Conservation (phyloP, 129 eudicot genomes). For the Centrapalus pauciflorus region DNA sequence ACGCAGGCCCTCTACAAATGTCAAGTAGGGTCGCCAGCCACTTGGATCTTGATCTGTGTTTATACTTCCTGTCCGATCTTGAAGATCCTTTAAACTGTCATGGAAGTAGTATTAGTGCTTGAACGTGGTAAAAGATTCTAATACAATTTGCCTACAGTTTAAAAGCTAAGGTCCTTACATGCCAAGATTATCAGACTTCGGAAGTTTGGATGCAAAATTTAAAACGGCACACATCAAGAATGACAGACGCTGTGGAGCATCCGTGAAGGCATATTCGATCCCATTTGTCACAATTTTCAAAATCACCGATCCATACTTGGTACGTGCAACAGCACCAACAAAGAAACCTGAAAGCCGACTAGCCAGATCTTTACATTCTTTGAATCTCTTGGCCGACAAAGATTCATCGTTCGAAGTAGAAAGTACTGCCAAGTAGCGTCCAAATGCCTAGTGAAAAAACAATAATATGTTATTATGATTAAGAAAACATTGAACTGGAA, state of each 20-base stretch:
- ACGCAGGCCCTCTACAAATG: conserved; percentile 57
- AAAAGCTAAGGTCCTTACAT: conserved; percentile 48
- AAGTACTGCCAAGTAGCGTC: conserved; percentile 41
- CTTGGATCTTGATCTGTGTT: conserved; percentile 88
- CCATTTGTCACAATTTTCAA: conserved; percentile 70
- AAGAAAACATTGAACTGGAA: not conserved
- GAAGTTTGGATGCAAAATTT: conserved; percentile 71
- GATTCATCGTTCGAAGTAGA: conserved; percentile 38
- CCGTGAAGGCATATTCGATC: conserved; percentile 57
- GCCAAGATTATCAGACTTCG: conserved; percentile 48
- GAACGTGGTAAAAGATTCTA: not conserved
- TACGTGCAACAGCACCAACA: conserved; percentile 63
- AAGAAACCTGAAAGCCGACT: conserved; percentile 64
- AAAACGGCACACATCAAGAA: conserved; percentile 69
- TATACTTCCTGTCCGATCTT: conserved; percentile 53
- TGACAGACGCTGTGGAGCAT: conserved; percentile 60
- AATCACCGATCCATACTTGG: conserved; percentile 53
- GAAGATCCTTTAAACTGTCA: conserved; percentile 57
- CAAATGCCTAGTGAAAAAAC: conserved; percentile 52
- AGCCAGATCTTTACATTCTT: conserved; percentile 83
- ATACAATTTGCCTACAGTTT: not conserved
- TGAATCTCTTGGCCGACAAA: conserved; percentile 41
- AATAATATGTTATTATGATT: not conserved
- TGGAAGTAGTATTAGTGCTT: conserved; percentile 9
- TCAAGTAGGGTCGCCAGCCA: conserved; percentile 88